phyloP scores from a whole-genome alignment of 2,329 filamentous ascomycete species.

The Dothiorella sarmentorum region DNA sequence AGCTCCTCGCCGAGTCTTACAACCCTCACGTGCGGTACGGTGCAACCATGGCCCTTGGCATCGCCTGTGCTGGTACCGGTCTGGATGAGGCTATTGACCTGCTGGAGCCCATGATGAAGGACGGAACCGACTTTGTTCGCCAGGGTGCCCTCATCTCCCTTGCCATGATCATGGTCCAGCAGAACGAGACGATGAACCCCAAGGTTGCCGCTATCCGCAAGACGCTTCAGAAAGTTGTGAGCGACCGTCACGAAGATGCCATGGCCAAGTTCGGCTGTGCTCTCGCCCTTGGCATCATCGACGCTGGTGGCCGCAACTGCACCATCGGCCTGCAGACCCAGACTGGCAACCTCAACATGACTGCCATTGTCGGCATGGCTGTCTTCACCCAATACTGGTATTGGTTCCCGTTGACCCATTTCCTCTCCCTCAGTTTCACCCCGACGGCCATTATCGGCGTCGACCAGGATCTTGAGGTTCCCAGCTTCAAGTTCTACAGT shows the following conservation, averaged over 20 bases:
- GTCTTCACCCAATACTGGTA: slow-evolving; percentile 99
- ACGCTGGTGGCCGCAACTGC: slow-evolving; percentile 96
- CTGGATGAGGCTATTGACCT: slow-evolving; percentile 95
- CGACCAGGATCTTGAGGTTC: slow-evolving; percentile 89
- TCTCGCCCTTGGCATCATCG: slow-evolving; percentile 91
- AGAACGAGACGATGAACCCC: slow-evolving; percentile 97
- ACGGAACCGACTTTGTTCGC: slow-evolving; percentile 95
- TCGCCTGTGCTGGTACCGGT: slow-evolving; percentile 94
- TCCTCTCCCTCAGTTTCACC: slow-evolving; percentile 93
- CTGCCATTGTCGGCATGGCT: slow-evolving; percentile 94
- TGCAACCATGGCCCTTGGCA: slow-evolving; percentile 96
- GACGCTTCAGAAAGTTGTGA: slow-evolving; percentile 88
- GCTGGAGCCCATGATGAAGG: slow-evolving; percentile 98
- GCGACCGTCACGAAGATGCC: slow-evolving; percentile 94
- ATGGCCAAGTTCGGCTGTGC: slow-evolving; percentile 99
- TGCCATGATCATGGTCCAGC: slow-evolving; percentile 98
- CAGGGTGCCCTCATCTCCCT: slow-evolving; percentile 93
- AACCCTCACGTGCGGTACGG: slow-evolving; percentile 98
- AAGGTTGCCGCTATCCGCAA: slow-evolving; percentile 90
- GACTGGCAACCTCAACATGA: slow-evolving; percentile 98
- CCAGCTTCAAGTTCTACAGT: slow-evolving; percentile 92
- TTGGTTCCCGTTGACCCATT: slow-evolving; percentile 99
- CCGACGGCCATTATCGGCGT: slow-evolving; percentile 94
- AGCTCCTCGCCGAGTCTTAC: slow-evolving; percentile 95
- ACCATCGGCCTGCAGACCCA: slow-evolving; percentile 97